Evolutionary conservation across 1,139 yeast species (phyloP).

Genomic region (Meyerozyma elateridarum): DNA sequence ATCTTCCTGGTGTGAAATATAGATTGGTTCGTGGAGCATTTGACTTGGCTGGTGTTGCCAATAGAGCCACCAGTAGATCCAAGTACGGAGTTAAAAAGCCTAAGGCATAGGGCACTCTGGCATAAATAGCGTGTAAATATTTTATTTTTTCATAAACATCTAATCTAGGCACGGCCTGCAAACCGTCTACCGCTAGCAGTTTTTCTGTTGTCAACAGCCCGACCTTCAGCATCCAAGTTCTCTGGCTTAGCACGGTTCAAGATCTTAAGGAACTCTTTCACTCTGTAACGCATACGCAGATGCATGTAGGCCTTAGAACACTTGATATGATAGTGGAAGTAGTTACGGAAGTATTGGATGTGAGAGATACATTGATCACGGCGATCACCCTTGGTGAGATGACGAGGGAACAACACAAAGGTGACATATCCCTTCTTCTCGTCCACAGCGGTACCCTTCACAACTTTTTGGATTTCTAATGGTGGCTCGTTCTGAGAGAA

Average conservation of each 20-base stretch:
- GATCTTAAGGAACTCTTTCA: slow-evolving; percentile 87
- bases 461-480: slow-evolving; percentile 53
- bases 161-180: slow-evolving; percentile 22
- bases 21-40: slow-evolving; percentile 90
- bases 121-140: no score
- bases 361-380: slow-evolving; percentile 83
- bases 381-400: slow-evolving; percentile 63
- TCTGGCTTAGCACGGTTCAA: slow-evolving; percentile 97
- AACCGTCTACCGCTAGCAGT: slow-evolving; percentile 84
- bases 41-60: slow-evolving; percentile 94
- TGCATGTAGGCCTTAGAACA: slow-evolving; percentile 98
- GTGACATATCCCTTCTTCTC: slow-evolving; percentile 71
- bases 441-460: slow-evolving; percentile 25
- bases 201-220: slow-evolving; percentile 59
- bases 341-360: slow-evolving; percentile 87
- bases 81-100: slow-evolving; percentile 95
- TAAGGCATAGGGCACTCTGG: slow-evolving; percentile 32
- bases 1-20: slow-evolving; percentile 97
- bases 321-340: slow-evolving; percentile 97
- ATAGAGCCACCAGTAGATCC: slow-evolving; percentile 83
- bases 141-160: neutral
- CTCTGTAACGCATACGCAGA: slow-evolving; percentile 96
- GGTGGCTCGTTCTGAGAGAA: slow-evolving; percentile 92
- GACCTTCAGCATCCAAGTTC: slow-evolving; percentile 66
- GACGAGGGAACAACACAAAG: slow-evolving; percentile 74